Percentiles rank a stretch among this genome's conserved stretches.
Evolutionary conservation across 2,329 filamentous ascomycete genomes (phyloP).

Genomic region (Hymenoscyphus scutula): DNA sequence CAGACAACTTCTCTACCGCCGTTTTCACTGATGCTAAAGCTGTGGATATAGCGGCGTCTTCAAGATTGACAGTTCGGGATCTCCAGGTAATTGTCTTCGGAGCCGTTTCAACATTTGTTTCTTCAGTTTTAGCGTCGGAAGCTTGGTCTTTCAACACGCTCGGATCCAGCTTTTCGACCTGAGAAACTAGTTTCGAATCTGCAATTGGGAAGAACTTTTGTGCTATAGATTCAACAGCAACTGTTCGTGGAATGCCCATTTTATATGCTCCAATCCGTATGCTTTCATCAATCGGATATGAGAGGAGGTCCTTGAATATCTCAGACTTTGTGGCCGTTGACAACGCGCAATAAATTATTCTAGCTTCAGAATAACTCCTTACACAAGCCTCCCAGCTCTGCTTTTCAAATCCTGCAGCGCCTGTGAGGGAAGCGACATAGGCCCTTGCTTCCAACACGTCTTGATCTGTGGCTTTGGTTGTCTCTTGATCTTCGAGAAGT

Average conservation of each 20-base stretch:
- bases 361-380: slow-evolving; percentile 69
- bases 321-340: slow-evolving; percentile 67
- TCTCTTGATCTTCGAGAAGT: slow-evolving; percentile 59
- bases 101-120: slow-evolving; percentile 52
- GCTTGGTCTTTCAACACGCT: slow-evolving; percentile 60
- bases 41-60: slow-evolving; percentile 88
- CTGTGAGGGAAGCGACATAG: slow-evolving; percentile 74
- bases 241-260: slow-evolving; percentile 79
- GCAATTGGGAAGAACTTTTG: slow-evolving; percentile 72
- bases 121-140: slow-evolving; percentile 48
- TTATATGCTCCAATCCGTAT: slow-evolving; percentile 95
- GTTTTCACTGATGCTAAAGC: slow-evolving; percentile 69
- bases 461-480: slow-evolving; percentile 63
- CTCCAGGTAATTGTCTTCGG: slow-evolving; percentile 84
- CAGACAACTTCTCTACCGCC: slow-evolving; percentile 49
- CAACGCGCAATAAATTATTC: slow-evolving; percentile 80
- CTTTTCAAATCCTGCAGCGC: slow-evolving; percentile 81
- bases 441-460: slow-evolving; percentile 84
- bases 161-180: slow-evolving; percentile 70
- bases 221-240: slow-evolving; percentile 75
- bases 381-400: slow-evolving; percentile 81
- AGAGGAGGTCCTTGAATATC: slow-evolving; percentile 79
- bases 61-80: slow-evolving; percentile 78
- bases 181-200: slow-evolving; percentile 58
- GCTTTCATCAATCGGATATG: slow-evolving; percentile 85